A percentile compares a stretch with the other conserved stretches of the same genome.
phyloP scores from a whole-genome alignment of 257 asterid genomes.

The Gardenia jasminoides region DNA sequence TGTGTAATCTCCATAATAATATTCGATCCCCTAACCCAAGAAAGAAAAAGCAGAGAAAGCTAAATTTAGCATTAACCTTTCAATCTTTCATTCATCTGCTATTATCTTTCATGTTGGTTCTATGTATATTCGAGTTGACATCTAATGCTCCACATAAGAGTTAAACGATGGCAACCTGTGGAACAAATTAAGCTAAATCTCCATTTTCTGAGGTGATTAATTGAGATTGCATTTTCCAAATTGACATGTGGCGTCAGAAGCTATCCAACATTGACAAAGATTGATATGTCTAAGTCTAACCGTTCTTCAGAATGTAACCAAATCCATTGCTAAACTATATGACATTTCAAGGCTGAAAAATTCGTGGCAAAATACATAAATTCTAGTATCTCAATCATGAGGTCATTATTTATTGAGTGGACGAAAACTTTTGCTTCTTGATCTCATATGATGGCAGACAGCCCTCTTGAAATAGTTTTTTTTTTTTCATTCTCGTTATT shows the following conservation, averaged over 20 bases:
- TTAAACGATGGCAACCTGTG: not conserved
- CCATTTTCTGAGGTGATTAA: not conserved
- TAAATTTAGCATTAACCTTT: not conserved
- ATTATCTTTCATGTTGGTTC: not conserved
- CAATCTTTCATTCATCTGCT: not conserved
- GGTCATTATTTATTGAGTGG: not conserved
- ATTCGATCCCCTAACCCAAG: not conserved
- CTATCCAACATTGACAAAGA: not conserved
- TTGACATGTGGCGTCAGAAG: not conserved
- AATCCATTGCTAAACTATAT: not conserved
- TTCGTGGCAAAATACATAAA: not conserved
- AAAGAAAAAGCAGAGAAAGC: not conserved
- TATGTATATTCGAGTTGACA: not conserved
- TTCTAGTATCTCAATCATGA: not conserved
- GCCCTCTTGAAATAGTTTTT: not conserved
- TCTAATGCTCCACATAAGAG: not conserved
- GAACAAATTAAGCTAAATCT: not conserved
- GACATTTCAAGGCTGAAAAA: not conserved
- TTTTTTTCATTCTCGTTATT: not conserved
- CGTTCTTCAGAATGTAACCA: not conserved
- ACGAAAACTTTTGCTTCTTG: slow-evolving; percentile 2
- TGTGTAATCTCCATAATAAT: not conserved
- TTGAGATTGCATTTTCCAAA: not conserved
- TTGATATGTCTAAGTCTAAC: not conserved
- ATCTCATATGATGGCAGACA: not conserved